These are phyloP conservation scores for Priceomyces medius DNA, from an alignment of 805 yeast genomes.

Conservation along the genomic window DNA sequence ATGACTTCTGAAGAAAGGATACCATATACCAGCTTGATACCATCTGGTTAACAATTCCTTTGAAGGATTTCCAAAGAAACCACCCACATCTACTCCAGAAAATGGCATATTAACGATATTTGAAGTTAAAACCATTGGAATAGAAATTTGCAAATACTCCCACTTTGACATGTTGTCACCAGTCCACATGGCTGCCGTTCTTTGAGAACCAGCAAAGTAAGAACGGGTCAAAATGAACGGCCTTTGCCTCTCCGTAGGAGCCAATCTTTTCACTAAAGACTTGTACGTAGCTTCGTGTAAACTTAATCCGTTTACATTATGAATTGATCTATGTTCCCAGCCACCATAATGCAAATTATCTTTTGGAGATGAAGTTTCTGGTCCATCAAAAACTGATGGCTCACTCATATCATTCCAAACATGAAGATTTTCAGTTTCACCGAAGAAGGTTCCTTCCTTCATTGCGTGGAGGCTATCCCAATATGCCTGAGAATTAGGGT, in stretches of 20 bases:
- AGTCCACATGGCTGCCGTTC: constrained; percentile 93
- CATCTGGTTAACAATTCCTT: constrained; percentile 81
- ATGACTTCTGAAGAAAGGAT: constrained; percentile 95
- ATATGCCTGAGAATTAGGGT: constrained; percentile 54
- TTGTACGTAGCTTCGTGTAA: constrained; percentile 78
- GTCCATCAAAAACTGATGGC: constrained; percentile 92
- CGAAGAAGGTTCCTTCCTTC: constrained; percentile 39
- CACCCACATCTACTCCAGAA: constrained; percentile 96
- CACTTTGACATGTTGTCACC: constrained; percentile 95
- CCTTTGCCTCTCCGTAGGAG: constrained; percentile 48
- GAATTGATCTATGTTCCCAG: constrained; percentile 90
- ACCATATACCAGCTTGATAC: constrained; percentile 96
- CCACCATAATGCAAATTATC: constrained; percentile 75
- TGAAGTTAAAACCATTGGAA: constrained; percentile 84
- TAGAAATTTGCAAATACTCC: constrained; percentile 77
- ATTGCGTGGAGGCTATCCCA: constrained; percentile 60
- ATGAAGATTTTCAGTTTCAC: constrained; percentile 63
- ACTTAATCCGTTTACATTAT: constrained; percentile 79
- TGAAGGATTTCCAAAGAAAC: constrained; percentile 89
- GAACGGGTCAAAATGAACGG: constrained; percentile 90
- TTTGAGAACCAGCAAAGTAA: constrained; percentile 87
- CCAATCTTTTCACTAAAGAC: constrained; percentile 55
- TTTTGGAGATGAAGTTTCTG: constrained; percentile 87
- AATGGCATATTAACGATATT: constrained; percentile 87
- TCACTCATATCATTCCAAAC: constrained; percentile 99